Evolutionary conservation across 306 rosid genomes (phyloP), one percentile per base, ranked within the genome.

Genomic region (Prunus mira): DNA sequence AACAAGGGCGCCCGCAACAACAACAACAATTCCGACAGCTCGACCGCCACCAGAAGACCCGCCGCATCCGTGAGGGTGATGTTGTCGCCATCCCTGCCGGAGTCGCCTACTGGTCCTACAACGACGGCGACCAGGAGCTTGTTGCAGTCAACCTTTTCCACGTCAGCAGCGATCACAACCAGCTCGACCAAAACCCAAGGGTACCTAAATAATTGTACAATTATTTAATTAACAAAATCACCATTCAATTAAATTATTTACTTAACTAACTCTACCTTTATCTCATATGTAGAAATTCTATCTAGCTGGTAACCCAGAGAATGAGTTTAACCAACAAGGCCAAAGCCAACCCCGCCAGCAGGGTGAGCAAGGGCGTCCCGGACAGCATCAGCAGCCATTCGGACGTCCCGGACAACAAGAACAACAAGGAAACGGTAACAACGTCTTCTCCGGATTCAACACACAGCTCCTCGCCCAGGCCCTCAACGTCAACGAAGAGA

Each of bases 101-200:
- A 9, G 78, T 83, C 11, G 84, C 74, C 9, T 65, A 70, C 65
- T 86, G 89, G 89, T 9, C 17, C 27, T 81, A 74, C 68, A 86
- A 86, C 68, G 54, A 87, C 24, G 84, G 82, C 12, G 38, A 78
- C 6, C 12, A 52, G 15, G n/a, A 28, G 3, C 67, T 90, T 25
- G 84, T 88, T 6, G 38, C 80, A 9, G 24, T 90, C 65, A 46
- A 45, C 72, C 87, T 93, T 54, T 81, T 80, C 1, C 82, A 90
- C 81, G 79, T 74, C 67, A 19, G 66, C 72, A 93, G 67, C 86
- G 0, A 14, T 0, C 68, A 11, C 14, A 89, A 93, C 87, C 89
- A 90, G 72, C 97, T 93, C 19, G 96, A 93, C 55, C 52, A 54
- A 14, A 27, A 19, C 15, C 97, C 96, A 0, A 80, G 93, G 70